phyloP scores from a whole-genome alignment of 805 yeast species.

The Lachancea cidri region DNA sequence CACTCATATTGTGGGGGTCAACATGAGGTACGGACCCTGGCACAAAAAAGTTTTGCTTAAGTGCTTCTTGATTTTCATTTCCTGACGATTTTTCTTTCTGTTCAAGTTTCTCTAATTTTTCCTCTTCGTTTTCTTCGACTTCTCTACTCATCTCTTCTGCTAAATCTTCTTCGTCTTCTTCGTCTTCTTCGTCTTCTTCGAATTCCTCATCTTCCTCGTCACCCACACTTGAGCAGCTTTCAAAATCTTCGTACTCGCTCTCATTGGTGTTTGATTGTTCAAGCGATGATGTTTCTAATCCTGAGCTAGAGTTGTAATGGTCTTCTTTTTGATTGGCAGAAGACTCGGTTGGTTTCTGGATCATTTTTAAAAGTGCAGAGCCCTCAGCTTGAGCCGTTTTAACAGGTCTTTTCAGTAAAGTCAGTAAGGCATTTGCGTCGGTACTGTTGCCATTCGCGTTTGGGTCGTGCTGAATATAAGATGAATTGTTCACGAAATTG shows the following conservation, averaged over 20 bases:
- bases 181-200: constrained; percentile 13
- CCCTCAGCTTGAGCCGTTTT: not conserved
- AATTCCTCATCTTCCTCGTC: constrained; percentile 8
- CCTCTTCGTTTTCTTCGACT: constrained; percentile 9
- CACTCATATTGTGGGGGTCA: constrained; percentile 1
- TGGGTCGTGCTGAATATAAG: not conserved
- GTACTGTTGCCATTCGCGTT: constrained; percentile 1
- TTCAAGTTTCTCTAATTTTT: constrained; percentile 19
- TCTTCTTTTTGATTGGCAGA: not conserved
- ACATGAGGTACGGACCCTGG: constrained; percentile 17
- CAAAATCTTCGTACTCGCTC: constrained; percentile 24
- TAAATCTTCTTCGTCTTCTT: constrained; percentile 11
- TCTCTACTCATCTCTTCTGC: constrained; percentile 11
- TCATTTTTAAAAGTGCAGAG: not conserved
- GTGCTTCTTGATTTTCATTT: constrained; percentile 4
- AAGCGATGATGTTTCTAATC: not conserved
- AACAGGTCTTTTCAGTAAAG: constrained; percentile 14
- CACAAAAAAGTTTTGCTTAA: constrained; percentile 15
- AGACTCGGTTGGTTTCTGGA: not conserved
- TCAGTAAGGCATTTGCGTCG: constrained; percentile 17
- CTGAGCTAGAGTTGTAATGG: too few species aligned
- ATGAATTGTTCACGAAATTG: not conserved
- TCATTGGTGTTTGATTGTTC: not conserved
- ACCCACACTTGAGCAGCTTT: constrained; percentile 27
- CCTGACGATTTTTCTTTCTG: constrained; percentile 8